Evolutionary conservation across 345 rosid species (phyloP).

Genomic region (Eucalyptus regnans): DNA sequence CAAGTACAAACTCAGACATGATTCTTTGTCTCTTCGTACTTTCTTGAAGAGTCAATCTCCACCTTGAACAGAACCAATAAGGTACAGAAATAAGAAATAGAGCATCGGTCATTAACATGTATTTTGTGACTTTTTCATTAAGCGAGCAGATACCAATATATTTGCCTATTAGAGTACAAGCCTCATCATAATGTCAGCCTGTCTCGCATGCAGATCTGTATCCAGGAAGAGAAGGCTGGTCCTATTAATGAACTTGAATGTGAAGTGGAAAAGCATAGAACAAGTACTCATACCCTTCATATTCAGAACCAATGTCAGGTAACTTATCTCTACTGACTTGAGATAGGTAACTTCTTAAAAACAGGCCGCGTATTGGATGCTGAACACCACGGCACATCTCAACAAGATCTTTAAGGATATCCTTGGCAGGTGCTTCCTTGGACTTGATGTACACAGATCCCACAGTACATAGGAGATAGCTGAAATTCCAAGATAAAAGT

Average conservation of each 20-base stretch:
- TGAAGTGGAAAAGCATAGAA: neutral
- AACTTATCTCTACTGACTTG: conserved; percentile 85
- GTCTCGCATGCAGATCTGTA: neutral
- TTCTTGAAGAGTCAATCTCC: neutral
- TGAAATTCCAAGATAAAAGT: conserved; percentile 6
- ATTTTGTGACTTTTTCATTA: neutral
- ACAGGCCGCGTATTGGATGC: conserved; percentile 83
- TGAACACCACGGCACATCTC: conserved; percentile 95
- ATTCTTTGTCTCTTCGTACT: neutral
- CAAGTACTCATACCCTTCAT: conserved; percentile 49
- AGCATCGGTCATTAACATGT: neutral
- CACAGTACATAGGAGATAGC: conserved; percentile 85
- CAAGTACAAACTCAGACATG: neutral
- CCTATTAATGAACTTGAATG: neutral
- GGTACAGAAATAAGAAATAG: neutral
- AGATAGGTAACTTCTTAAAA: conserved; percentile 85
- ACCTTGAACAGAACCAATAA: neutral
- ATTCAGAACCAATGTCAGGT: conserved; percentile 74
- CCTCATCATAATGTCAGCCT: neutral
- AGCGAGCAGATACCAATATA: neutral
- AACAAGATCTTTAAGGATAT: conserved; percentile 77
- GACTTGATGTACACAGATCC: conserved; percentile 88
- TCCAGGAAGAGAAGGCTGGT: neutral
- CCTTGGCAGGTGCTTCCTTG: conserved; percentile 77
- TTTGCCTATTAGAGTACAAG: neutral